These are phyloP conservation scores for Paecilomyces fulvus DNA, from an alignment of 2,329 filamentous ascomycete species.

Conservation along the genomic window DNA sequence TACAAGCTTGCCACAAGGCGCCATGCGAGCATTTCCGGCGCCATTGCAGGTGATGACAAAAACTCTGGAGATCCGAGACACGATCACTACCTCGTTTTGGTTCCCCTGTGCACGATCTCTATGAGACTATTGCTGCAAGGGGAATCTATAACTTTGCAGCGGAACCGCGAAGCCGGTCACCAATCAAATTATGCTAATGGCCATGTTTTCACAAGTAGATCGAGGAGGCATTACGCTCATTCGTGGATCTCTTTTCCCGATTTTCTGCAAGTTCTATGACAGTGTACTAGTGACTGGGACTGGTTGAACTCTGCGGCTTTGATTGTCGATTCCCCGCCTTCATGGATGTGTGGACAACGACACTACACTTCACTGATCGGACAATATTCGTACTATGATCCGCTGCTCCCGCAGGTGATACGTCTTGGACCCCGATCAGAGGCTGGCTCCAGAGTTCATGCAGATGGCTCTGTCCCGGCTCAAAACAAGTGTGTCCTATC, in stretches of 20 bases:
- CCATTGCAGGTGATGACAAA: not conserved
- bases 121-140: conserved; percentile 32
- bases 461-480: conserved; percentile 6
- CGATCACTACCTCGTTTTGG: conserved; percentile 2
- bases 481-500: conserved; percentile 5
- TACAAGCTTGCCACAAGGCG: not conserved
- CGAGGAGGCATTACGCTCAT: conserved; percentile 18
- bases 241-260: conserved; percentile 20
- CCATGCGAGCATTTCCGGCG: not conserved
- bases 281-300: conserved; percentile 6
- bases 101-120: conserved; percentile 7
- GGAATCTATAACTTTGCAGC: conserved; percentile 20
- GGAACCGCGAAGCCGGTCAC: conserved; percentile 21
- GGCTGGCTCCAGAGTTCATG: conserved; percentile 9
- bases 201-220: conserved; percentile 7
- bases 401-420: conserved; percentile 15
- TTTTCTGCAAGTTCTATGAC: conserved; percentile 26
- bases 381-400: conserved; percentile 4
- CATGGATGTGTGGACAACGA: conserved; percentile 2
- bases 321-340: conserved; percentile 2
- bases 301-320: conserved; percentile 11
- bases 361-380: conserved; percentile 10
- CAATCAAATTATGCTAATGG: conserved; percentile 25
- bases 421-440: conserved; percentile 14
- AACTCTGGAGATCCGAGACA: not conserved